Percentiles rank a stretch among this genome's conserved stretches.
Evolutionary conservation across 495 filamentous ascomycete genomes (phyloP).

Genomic region (Xanthoparmelia taractica): DNA sequence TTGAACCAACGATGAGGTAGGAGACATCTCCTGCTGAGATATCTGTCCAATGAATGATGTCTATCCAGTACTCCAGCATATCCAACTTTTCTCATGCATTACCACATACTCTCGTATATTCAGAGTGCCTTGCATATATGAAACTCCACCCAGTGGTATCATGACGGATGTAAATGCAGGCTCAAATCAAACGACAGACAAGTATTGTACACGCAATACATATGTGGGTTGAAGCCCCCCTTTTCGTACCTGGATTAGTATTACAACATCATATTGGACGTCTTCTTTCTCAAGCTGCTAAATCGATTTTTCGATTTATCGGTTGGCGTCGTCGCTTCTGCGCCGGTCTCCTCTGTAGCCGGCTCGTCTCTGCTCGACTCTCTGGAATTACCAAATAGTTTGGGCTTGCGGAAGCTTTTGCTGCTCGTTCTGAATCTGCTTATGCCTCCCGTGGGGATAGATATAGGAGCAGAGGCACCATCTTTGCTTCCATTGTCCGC

Average conservation of each 20-base stretch:
- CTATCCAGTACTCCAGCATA: neutral
- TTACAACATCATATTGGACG: constrained; percentile 33
- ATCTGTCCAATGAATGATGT: neutral
- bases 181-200: neutral
- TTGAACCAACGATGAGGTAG: neutral
- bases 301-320: constrained; percentile 35
- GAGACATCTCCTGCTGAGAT: neutral
- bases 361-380: constrained; percentile 28
- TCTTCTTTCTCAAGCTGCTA: constrained; percentile 40
- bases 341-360: constrained; percentile 17
- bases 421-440: constrained; percentile 47
- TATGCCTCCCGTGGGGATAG: constrained; percentile 38
- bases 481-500: constrained; percentile 31
- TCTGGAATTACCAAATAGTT: constrained; percentile 28
- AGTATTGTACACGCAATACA: neutral
- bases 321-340: constrained; percentile 24
- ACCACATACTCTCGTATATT: neutral
- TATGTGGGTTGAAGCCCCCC: neutral
- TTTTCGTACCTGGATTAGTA: neutral
- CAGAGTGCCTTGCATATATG: neutral
- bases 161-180: constrained; percentile 8
- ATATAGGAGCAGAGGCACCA: constrained; percentile 33
- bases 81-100: constrained; percentile 3
- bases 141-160: constrained; percentile 14
- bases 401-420: constrained; percentile 51